phyloP scores from a whole-genome alignment of 257 asterid genomes.

The Solanum ossicruentum region DNA sequence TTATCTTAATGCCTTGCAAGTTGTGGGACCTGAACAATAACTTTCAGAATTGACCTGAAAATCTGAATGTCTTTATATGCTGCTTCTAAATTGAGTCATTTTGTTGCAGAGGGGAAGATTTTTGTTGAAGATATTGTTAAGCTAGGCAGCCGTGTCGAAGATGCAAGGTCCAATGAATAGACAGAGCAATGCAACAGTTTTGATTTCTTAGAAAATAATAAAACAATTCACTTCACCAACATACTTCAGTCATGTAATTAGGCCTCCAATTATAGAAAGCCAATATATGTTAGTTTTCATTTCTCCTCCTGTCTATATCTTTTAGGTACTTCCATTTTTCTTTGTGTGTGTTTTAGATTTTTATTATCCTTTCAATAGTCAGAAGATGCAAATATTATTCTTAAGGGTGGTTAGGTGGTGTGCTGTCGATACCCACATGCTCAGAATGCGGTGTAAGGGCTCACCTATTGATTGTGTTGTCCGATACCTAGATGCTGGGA shows the following conservation, averaged over 20 bases:
- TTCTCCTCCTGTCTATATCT: neutral
- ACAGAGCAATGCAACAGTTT: neutral
- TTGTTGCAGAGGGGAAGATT: constrained; percentile 70
- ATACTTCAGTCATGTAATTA: neutral
- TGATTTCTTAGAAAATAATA: neutral
- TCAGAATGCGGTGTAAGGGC: neutral
- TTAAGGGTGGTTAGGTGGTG: neutral
- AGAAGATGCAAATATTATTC: neutral
- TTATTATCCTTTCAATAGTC: neutral
- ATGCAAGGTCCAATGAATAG: constrained; percentile 1
- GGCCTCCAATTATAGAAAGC: neutral
- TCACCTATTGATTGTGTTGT: neutral
- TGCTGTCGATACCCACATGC: neutral
- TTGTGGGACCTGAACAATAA: neutral
- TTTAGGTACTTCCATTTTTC: neutral
- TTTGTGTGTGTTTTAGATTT: neutral
- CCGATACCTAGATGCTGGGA: neutral
- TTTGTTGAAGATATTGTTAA: constrained; percentile 78
- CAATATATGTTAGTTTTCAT: neutral
- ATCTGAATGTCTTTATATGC: neutral
- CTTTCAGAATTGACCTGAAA: neutral
- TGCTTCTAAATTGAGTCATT: neutral
- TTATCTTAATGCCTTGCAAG: neutral
- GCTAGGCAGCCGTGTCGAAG: constrained; percentile 59
- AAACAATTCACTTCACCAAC: neutral